These are phyloP conservation scores for Penicillium sumatraense DNA, from an alignment of 2,329 filamentous ascomycete species.

Conservation along the genomic window DNA sequence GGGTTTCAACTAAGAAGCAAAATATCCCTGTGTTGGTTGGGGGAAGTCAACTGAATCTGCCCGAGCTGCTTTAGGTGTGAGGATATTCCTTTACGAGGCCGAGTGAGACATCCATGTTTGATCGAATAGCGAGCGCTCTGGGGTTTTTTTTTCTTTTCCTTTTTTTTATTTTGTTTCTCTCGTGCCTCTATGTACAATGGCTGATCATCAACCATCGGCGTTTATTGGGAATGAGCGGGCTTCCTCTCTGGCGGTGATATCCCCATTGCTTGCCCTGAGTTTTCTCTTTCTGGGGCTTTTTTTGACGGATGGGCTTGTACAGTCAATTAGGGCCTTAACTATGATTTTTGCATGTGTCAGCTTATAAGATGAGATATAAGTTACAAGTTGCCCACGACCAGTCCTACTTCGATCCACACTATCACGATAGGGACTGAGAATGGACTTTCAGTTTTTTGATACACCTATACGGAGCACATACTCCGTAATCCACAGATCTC, in stretches of 20 bases:
- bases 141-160: constrained; percentile 17
- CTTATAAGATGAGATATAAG: not conserved
- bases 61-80: not conserved
- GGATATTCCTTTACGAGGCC: not conserved
- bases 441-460: not conserved
- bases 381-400: too few species aligned
- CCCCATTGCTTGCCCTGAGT: constrained; percentile 5
- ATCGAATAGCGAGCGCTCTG: constrained; percentile 23
- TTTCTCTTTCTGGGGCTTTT: constrained; percentile 7
- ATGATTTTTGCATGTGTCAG: not conserved
- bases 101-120: constrained; percentile 6
- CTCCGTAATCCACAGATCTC: not conserved
- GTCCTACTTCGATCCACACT: not conserved
- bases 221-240: constrained; percentile 10
- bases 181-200: not conserved
- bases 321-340: not conserved
- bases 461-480: too few species aligned
- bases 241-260: constrained; percentile 11
- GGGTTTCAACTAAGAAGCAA: constrained; percentile 52
- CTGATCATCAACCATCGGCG: constrained; percentile 10
- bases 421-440: not conserved
- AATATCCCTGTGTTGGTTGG: constrained; percentile 2
- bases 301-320: not conserved
- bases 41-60: constrained; percentile 9
- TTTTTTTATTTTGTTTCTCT: not conserved